These are phyloP conservation scores for Apiotrichum domesticum DNA, from an alignment of 1,284 basidiomycete genomes.

Conservation along the genomic window DNA sequence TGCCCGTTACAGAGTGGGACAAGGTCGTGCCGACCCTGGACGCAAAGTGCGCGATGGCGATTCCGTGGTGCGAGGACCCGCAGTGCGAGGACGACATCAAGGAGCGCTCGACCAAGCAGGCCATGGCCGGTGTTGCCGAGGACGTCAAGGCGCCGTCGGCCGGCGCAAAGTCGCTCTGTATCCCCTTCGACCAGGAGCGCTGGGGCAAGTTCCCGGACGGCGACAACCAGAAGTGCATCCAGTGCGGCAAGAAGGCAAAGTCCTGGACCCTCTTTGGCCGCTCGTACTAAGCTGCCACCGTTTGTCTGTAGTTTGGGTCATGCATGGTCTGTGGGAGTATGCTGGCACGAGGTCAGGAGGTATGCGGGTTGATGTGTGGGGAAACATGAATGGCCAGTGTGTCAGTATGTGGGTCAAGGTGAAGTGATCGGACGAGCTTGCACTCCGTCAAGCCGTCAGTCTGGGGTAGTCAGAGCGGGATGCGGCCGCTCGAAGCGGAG, in stretches of 20 bases:
- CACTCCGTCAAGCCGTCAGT: too few species aligned
- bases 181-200: slow-evolving; percentile 86
- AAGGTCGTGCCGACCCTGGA: slow-evolving; percentile 87
- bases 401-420: too few species aligned
- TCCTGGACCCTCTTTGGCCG: slow-evolving; percentile 88
- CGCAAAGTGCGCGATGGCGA: slow-evolving; percentile 76
- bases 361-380: too few species aligned
- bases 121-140: slow-evolving; percentile 60
- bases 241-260: slow-evolving; percentile 77
- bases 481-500: too few species aligned
- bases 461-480: too few species aligned
- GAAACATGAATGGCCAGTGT: too few species aligned
- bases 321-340: neutral
- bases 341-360: neutral
- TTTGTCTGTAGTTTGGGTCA: neutral
- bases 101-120: slow-evolving; percentile 70
- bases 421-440: too few species aligned
- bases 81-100: slow-evolving; percentile 98
- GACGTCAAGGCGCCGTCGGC: slow-evolving; percentile 96
- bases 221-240: slow-evolving; percentile 77
- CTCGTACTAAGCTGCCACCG: slow-evolving; percentile 12
- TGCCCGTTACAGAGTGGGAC: slow-evolving; percentile 77
- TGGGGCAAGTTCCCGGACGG: slow-evolving; percentile 61
- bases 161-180: slow-evolving; percentile 93
- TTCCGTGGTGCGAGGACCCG: slow-evolving; percentile 96